Conservation (phyloP, 2,329 filamentous ascomycete genomes). For the Penicillium corylophilum region DNA sequence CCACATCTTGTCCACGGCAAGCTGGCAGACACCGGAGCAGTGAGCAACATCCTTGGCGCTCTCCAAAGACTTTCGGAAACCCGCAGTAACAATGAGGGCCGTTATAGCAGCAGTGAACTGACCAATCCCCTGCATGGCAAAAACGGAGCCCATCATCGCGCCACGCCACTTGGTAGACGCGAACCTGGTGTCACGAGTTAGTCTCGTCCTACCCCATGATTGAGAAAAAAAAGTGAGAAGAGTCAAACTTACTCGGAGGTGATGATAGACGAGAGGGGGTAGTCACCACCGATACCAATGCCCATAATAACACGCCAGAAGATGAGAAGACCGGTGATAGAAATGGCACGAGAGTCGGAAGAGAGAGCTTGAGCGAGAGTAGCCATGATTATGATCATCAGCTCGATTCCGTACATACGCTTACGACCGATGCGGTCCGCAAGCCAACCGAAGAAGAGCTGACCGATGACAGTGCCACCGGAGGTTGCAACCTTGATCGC, state of each 20-base stretch:
- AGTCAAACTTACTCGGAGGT: conserved; percentile 63
- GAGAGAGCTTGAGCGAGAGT: conserved; percentile 71
- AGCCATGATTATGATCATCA: conserved; percentile 77
- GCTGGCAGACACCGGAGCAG: conserved; percentile 64
- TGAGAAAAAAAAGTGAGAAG: background rate
- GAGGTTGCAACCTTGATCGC: conserved; percentile 85
- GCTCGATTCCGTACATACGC: conserved; percentile 79
- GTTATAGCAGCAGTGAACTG: conserved; percentile 74
- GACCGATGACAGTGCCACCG: conserved; percentile 78
- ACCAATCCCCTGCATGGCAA: conserved; percentile 83
- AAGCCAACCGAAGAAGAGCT: conserved; percentile 74
- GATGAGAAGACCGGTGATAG: conserved; percentile 58
- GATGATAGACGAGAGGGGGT: conserved; percentile 78
- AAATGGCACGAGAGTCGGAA: conserved; percentile 61
- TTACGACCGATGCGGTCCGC: conserved; percentile 77
- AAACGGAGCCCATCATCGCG: conserved; percentile 83
- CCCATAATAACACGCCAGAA: conserved; percentile 84
- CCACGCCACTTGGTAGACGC: conserved; percentile 82
- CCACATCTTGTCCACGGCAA: conserved; percentile 87
- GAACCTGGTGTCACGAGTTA: conserved; percentile 52
- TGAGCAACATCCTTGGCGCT: conserved; percentile 51
- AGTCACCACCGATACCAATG: conserved; percentile 77
- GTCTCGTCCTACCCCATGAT: background rate
- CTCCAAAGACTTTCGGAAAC: conserved; percentile 65
- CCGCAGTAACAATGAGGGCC: conserved; percentile 70